A percentile compares a stretch with the other conserved stretches of the same genome.
Evolutionary conservation across 2,329 filamentous ascomycete genomes (phyloP).

Genomic region (Annulohypoxylon truncatum): DNA sequence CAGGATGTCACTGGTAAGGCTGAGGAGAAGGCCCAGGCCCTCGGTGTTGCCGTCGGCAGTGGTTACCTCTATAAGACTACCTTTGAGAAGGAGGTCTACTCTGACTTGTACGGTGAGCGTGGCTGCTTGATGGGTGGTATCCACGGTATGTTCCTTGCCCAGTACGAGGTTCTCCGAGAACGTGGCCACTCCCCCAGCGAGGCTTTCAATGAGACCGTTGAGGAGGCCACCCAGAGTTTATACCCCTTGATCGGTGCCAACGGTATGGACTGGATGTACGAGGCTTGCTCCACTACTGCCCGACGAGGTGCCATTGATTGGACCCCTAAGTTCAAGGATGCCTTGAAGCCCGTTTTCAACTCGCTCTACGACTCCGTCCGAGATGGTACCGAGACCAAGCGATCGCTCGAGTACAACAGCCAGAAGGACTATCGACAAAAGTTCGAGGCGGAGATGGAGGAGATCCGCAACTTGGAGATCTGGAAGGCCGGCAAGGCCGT

Average conservation of each 20-base stretch:
- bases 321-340: constrained; percentile 96
- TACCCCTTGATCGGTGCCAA: constrained; percentile 98
- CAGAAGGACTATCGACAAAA: constrained; percentile 96
- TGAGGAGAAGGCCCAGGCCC: constrained; percentile 95
- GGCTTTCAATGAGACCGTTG: constrained; percentile 99
- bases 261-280: constrained; percentile 99
- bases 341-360: constrained; percentile 99
- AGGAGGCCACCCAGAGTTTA: constrained; percentile 97
- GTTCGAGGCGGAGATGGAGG: constrained; percentile 98
- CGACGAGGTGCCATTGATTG: constrained; percentile 99
- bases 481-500: constrained; percentile 99
- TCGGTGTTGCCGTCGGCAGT: constrained; percentile 95
- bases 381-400: constrained; percentile 92
- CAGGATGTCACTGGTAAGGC: constrained; percentile 98
- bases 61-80: constrained; percentile 99
- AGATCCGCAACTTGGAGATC: constrained; percentile 98
- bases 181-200: constrained; percentile 96
- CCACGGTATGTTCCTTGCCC: constrained; percentile 99
- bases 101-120: constrained; percentile 99
- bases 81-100: constrained; percentile 99
- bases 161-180: constrained; percentile 99
- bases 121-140: constrained; percentile 99
- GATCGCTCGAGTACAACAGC: constrained; percentile 96
- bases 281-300: constrained; percentile 98
- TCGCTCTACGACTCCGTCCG: constrained; percentile 93